Evolutionary conservation across 2,329 filamentous ascomycete genomes (phyloP).

Genomic region (Arthrinium phaeospermum): DNA sequence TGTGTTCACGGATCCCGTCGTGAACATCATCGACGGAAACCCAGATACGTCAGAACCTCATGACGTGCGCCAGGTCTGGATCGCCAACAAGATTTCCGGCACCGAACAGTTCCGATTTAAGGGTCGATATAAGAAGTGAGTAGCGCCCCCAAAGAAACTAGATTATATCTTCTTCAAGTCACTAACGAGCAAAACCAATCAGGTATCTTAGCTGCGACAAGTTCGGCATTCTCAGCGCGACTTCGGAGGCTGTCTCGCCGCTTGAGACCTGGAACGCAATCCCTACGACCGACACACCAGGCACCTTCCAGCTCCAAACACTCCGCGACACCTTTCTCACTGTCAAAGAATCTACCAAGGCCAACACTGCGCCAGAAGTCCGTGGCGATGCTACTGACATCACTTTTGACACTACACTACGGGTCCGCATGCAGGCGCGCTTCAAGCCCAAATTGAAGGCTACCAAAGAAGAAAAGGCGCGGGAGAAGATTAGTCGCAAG

Average conservation of each 20-base stretch:
- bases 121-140: slow-evolving; percentile 82
- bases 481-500: slow-evolving; percentile 82
- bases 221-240: slow-evolving; percentile 77
- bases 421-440: slow-evolving; percentile 91
- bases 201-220: slow-evolving; percentile 89
- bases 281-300: slow-evolving; percentile 66
- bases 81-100: slow-evolving; percentile 82
- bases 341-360: slow-evolving; percentile 59
- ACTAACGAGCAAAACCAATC: background rate
- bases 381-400: slow-evolving; percentile 76
- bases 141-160: slow-evolving; percentile 22
- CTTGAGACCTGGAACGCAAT: slow-evolving; percentile 82
- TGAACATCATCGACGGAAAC: slow-evolving; percentile 88
- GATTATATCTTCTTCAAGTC: slow-evolving; percentile 19
- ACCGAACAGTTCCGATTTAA: slow-evolving; percentile 86
- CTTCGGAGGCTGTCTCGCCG: slow-evolving; percentile 79
- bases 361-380: slow-evolving; percentile 63
- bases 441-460: slow-evolving; percentile 87
- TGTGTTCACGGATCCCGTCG: slow-evolving; percentile 80
- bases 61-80: slow-evolving; percentile 94
- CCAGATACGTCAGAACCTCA: slow-evolving; percentile 89
- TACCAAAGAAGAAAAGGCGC: slow-evolving; percentile 81
- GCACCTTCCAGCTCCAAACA: slow-evolving; percentile 78
- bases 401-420: slow-evolving; percentile 72
- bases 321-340: slow-evolving; percentile 73